Evolutionary conservation across 2,329 filamentous ascomycete genomes (phyloP), one percentile per base, ranked within the genome.

Genomic region (Emmonsia crescens): DNA sequence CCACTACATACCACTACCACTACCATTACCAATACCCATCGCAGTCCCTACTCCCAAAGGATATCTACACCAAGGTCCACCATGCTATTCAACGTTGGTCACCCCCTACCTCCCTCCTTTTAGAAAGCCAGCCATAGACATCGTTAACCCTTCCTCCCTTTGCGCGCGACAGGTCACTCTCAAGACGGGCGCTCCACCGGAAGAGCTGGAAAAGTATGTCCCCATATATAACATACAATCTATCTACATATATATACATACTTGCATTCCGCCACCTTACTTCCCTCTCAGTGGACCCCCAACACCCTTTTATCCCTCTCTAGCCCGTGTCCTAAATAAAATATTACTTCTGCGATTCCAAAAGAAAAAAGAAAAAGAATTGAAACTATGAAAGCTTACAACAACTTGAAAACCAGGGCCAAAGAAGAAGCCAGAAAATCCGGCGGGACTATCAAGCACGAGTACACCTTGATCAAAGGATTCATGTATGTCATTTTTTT

Each of bases 381-480:
- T n/a, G n/a, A n/a, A n/a, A n/a, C n/a, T n/a, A n/a, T n/a, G n/a
- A n/a, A 56, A 71, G 36, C 21, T 44, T 29, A 60, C 40, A 38
- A 8, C 29, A 31, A 12, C 19, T 31, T 55, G 16, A 40, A 31
- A 52, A 46, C 52, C 69, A 91, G 89, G 59, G 88, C 89, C 64
- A 96, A 96, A 85, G 78, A 92, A 74, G 78, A 86, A 63, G 89
- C 86, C 68, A 78, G 74, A 63, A 82, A 87, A 49, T 85, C 93
- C 73, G 93, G 93, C 72, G 93, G 91, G 73, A 85, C 84, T 75
- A 94, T 97, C 78, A 84, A 79, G 61, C 86, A 94, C 69, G 89
- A 94, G 74, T 96, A 90, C 81, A 87, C 78, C 64, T 77, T 96
- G 69, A 91, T 96, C 82, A 95, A 93, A 80, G 92, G 88, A 62